Base-by-base conservation (phyloP, 2,329 filamentous ascomycete species). In the Aspergillus piperis region DNA sequence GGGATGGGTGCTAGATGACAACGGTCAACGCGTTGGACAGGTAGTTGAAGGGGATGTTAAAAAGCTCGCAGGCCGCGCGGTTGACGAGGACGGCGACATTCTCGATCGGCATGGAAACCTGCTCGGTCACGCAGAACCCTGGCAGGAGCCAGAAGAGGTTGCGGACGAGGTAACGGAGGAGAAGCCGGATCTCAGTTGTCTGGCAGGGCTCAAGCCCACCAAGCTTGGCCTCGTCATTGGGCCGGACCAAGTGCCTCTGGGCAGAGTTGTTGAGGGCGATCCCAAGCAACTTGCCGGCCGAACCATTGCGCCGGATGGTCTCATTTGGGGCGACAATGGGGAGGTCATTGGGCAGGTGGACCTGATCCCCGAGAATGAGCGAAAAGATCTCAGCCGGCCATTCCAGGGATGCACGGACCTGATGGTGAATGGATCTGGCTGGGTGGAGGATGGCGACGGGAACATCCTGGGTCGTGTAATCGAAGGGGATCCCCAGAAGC, bases 401-500 rank as follows among this genome's bases (percentile, higher is more conserved):
- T 87, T 87, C 65, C 83, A 82, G 47, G 84, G 84, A 58, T 78
- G 83, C 27, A 83, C 85, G 58, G 82, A 81, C 60, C 78, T 86
- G 3, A 75, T 80, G 52, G 84, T 86, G n/a, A 82, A 81, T 72
- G 84, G 84, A 68, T 83, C 84, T 57, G 84, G 84, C 58, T 80
- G 82, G 47, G 83, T 86, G 58, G 81, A 96, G 82, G 83, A 96
- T 86, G 74, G 88, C 83, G 83, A 96, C 83, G 90, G 89, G 41
- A 86, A 90, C 63, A 82, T 90, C 21, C 90, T 95, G 52, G 91
- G 91, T 23, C 82, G 87, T 38, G 82, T 94, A 36, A 80, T 84
- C 5, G 85, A 87, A 50, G 91, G 91, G 2, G 89, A 95, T 55
- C 74, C 83, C 38, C 92, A 92, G 82, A 80, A 82, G 52, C 83